Evolutionary conservation across 768 basidiomycete species (phyloP).

Genomic region (Boletus subcaerulescens): DNA sequence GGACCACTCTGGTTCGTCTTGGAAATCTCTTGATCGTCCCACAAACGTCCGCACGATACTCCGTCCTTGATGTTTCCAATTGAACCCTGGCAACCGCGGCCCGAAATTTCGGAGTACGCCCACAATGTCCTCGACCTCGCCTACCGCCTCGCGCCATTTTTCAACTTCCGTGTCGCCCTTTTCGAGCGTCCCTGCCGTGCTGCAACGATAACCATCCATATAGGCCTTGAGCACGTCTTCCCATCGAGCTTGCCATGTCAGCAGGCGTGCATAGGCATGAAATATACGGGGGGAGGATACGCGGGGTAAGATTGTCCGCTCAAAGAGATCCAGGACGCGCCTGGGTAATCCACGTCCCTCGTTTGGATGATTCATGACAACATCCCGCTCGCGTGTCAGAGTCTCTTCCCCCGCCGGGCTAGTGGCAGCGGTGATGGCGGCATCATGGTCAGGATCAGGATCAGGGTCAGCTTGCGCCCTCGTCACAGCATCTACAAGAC

Average conservation of each 20-base stretch:
- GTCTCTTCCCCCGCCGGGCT: constrained; percentile 13
- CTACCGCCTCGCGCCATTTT: constrained; percentile 72
- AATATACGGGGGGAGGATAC: constrained; percentile 78
- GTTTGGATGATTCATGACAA: constrained; percentile 44
- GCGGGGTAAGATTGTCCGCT: constrained; percentile 75
- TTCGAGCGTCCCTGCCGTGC: constrained; percentile 57
- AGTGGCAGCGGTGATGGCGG: neutral
- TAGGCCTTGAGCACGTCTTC: constrained; percentile 78
- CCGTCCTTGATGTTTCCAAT: constrained; percentile 85
- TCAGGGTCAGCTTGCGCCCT: constrained; percentile 42
- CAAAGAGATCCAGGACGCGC: constrained; percentile 71
- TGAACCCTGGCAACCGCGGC: constrained; percentile 53
- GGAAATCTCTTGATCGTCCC: constrained; percentile 83
- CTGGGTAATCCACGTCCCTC: constrained; percentile 65
- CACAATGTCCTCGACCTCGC: constrained; percentile 80
- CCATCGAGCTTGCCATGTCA: constrained; percentile 71
- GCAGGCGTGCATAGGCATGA: constrained; percentile 77
- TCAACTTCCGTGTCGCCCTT: constrained; percentile 64
- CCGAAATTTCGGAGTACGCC: constrained; percentile 84
- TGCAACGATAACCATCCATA: constrained; percentile 79
- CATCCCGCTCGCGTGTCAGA: constrained; percentile 5
- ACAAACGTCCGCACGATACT: constrained; percentile 88
- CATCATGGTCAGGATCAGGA: constrained; percentile 28
- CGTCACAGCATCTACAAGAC: constrained; percentile 85
- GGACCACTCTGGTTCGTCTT: constrained; percentile 85